Conservation (phyloP, 345 rosid genomes). For the Geranium rotundifolium region DNA sequence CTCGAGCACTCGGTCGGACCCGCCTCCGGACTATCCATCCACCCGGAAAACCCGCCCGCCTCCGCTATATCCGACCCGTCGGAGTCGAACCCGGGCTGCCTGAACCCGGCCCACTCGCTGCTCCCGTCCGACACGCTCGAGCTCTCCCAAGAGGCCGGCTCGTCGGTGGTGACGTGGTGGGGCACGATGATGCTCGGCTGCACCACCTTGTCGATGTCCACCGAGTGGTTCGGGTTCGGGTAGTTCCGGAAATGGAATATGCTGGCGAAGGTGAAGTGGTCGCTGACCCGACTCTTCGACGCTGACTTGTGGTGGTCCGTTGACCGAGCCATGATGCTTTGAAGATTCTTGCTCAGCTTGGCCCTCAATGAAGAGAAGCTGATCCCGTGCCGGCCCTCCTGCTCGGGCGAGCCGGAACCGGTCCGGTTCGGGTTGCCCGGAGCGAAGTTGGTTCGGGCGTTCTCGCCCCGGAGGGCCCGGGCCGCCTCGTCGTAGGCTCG, state of each 20-base stretch:
- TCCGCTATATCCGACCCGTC: conserved; percentile 46
- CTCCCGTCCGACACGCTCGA: conserved; percentile 47
- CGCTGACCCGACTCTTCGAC: conserved; percentile 50
- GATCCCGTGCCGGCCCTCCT: conserved; percentile 16
- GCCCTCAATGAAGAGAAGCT: conserved; percentile 55
- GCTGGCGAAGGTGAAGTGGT: conserved; percentile 54
- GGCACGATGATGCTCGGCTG: conserved; percentile 59
- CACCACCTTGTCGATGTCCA: conserved; percentile 45
- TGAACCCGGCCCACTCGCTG: conserved; percentile 40
- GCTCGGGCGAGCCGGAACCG: too few relatives aligned
- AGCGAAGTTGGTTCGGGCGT: conserved; percentile 55
- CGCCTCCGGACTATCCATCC: conserved; percentile 44
- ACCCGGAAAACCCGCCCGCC: conserved; percentile 18
- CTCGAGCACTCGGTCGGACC: conserved; percentile 20
- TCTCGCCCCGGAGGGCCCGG: conserved; percentile 55
- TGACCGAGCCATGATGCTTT: conserved; percentile 40
- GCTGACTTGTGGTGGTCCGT: conserved; percentile 30
- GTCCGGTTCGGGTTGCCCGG: conserved; percentile 1
- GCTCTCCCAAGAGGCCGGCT: conserved; percentile 35
- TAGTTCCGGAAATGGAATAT: conserved; percentile 39
- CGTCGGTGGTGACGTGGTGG: conserved; percentile 4
- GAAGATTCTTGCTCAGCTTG: conserved; percentile 53
- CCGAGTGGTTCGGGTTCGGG: conserved; percentile 22
- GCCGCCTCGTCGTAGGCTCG: conserved; percentile 67
- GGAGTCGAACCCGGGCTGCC: conserved; percentile 38